A percentile compares a stretch with the other conserved stretches of the same genome.
These are phyloP conservation scores for Ensete glaucum DNA, from an alignment of 176 grass and related monocot species.

Conservation along the genomic window DNA sequence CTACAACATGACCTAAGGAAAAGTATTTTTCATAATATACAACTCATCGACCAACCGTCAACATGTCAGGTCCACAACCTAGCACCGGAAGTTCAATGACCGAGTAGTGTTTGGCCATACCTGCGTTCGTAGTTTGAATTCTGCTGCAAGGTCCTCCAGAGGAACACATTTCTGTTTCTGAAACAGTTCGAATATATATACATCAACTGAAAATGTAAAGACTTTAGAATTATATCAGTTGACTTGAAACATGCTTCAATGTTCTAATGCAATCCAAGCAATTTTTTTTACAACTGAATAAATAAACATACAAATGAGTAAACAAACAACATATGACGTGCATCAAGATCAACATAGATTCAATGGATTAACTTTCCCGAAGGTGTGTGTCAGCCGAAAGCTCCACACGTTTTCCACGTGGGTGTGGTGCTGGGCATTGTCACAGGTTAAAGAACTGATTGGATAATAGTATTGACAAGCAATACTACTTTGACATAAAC, in stretches of 20 bases:
- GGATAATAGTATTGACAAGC: background rate
- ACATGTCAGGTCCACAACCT: background rate
- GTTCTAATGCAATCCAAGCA: background rate
- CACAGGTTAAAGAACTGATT: background rate
- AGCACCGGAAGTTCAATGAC: background rate
- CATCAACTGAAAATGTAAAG: background rate
- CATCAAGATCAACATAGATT: too few species aligned
- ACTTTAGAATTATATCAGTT: background rate
- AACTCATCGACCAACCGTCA: background rate
- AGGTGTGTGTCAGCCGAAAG: too few species aligned
- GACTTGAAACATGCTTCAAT: background rate
- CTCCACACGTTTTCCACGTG: too few species aligned
- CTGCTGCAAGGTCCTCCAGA: conserved; percentile 81
- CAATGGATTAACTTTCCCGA: too few species aligned
- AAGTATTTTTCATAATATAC: background rate
- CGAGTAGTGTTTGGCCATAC: conserved; percentile 14
- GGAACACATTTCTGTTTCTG: conserved; percentile 92
- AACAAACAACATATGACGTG: too few species aligned
- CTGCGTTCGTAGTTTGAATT: conserved; percentile 89
- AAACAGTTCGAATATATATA: background rate
- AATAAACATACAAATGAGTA: background rate
- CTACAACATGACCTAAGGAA: background rate
- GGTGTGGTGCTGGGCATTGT: too few species aligned
- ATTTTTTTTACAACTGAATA: background rate
- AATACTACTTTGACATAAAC: background rate